A percentile compares a stretch with the other conserved stretches of the same genome.
These are phyloP conservation scores for Pseudophaeomoniella oleicola DNA, from an alignment of 2,329 filamentous ascomycete genomes.

Conservation along the genomic window DNA sequence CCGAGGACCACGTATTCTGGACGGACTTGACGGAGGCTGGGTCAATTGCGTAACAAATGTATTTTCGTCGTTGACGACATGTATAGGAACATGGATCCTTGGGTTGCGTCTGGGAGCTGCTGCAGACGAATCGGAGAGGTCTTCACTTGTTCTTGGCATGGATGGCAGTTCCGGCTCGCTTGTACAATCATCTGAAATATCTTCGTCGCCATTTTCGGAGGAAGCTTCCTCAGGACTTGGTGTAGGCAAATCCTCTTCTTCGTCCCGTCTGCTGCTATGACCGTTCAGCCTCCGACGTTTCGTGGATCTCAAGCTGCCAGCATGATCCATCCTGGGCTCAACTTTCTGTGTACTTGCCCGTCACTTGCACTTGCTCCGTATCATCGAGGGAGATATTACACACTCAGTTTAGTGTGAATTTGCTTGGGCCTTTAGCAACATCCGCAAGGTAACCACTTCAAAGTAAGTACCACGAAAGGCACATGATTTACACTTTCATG, in stretches of 20 bases:
- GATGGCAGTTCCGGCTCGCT: constrained; percentile 10
- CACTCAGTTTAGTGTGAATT: too few relatives aligned
- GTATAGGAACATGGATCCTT: constrained; percentile 25
- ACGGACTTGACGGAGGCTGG: constrained; percentile 34
- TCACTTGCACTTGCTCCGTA: too few relatives aligned
- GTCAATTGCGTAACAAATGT: constrained; percentile 34
- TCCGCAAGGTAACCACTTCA: too few relatives aligned
- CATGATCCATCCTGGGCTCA: too few relatives aligned
- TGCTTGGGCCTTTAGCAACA: too few relatives aligned
- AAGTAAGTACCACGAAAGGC: too few relatives aligned
- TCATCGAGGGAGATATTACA: too few relatives aligned
- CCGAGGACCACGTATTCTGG: constrained; percentile 34
- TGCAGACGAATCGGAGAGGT: constrained; percentile 10
- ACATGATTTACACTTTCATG: too few relatives aligned
- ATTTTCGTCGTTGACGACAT: constrained; percentile 23
- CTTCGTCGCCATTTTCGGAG: neutral
- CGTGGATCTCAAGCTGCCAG: neutral
- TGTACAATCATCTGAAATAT: neutral
- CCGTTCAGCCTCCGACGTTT: neutral
- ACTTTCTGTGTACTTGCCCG: too few relatives aligned
- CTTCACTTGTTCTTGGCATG: constrained; percentile 5
- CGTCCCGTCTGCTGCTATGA: neutral
- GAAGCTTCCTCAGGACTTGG: too few relatives aligned
- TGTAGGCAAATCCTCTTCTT: too few relatives aligned
- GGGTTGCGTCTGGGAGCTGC: constrained; percentile 20